Base-by-base conservation (phyloP, 495 filamentous ascomycete species). In the Evernia prunastri region DNA sequence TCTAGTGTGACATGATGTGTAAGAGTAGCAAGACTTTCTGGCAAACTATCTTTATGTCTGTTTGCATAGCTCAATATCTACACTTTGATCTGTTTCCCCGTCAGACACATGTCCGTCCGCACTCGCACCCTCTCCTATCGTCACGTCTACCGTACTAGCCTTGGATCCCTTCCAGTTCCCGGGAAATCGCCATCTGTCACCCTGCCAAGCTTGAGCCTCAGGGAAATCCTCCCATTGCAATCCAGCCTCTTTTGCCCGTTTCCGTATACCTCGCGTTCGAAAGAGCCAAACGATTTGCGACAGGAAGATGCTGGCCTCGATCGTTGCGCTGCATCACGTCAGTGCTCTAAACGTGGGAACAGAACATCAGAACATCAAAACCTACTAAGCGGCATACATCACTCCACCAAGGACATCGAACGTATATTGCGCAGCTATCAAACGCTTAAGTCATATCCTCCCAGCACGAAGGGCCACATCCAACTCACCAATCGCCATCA, bases 331-430 rank as follows among this genome's bases (percentile, higher is more conserved):
- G 31, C 61, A 40, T 49, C 43, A 33, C 25, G 53, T 67, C 25
- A 36, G 49, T 33, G 61, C 20, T 12, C 25, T 25, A 61, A 18
- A 11, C 4, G 49, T 37, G 18, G 37, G 4, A 13, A 25, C 20
- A 33, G 12, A 11, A 64, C 60, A 25, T 18, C 25, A 10, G 23
- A 2, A 60, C 54, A 17, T n/a, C 63, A 77, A 77, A 20, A 63
- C 77, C 76, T 74, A 87, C 83, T 84, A 86, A 6, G 86, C 68
- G 47, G 89, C 84, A 68, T 90, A 92, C 66, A 89, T 75, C 0
- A 86, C 78, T 4, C 88, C 87, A 8, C 86, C 89, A 2, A 90
- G 71, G 12, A 85, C 72, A 71, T 92, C 89, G 67, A 91, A 90
- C 0, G 79, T 83, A 27, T 86, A 77, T 69, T 91, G 87, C 0